A percentile compares a stretch with the other conserved stretches of the same genome.
phyloP scores from a whole-genome alignment of 805 yeast genomes.

The Hyphopichia homilentoma region DNA sequence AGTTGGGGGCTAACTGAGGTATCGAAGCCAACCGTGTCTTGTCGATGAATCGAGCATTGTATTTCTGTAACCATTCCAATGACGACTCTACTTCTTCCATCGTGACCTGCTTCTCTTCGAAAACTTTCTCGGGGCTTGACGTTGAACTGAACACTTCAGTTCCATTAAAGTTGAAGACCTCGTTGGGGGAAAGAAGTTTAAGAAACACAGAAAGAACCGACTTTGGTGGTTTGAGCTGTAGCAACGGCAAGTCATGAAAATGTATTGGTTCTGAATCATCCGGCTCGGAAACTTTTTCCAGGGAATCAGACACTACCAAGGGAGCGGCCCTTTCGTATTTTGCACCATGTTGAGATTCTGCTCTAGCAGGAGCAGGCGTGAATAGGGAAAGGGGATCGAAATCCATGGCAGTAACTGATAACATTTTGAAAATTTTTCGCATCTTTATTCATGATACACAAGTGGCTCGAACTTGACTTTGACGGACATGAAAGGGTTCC shows the following conservation, averaged over 20 bases:
- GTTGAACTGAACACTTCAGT: too few species aligned
- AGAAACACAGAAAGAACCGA: constrained; percentile 43
- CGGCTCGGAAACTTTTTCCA: constrained; percentile 3
- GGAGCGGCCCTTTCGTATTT: too few species aligned
- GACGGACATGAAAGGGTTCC: too few species aligned
- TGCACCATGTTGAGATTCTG: background rate
- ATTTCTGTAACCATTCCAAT: constrained; percentile 41
- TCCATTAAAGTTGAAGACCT: constrained; percentile 55
- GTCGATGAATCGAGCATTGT: constrained; percentile 31
- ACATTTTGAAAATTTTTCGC: background rate
- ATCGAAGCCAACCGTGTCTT: constrained; percentile 17
- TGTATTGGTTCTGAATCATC: constrained; percentile 37
- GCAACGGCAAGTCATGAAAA: constrained; percentile 55
- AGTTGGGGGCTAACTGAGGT: constrained; percentile 22
- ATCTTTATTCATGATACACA: too few species aligned
- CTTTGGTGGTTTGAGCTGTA: constrained; percentile 45
- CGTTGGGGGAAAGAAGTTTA: constrained; percentile 45
- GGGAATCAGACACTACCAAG: too few species aligned
- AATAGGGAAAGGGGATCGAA: constrained; percentile 41
- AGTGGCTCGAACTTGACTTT: too few species aligned
- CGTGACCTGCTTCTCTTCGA: constrained; percentile 32
- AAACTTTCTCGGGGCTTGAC: constrained; percentile 14
- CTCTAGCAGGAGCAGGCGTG: constrained; percentile 18
- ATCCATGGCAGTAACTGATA: constrained; percentile 19
- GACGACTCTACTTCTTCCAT: constrained; percentile 18